Evolutionary conservation across 139 green algal species (phyloP), one percentile per base, ranked within the genome.

Genomic region (Dunaliella primolecta): DNA sequence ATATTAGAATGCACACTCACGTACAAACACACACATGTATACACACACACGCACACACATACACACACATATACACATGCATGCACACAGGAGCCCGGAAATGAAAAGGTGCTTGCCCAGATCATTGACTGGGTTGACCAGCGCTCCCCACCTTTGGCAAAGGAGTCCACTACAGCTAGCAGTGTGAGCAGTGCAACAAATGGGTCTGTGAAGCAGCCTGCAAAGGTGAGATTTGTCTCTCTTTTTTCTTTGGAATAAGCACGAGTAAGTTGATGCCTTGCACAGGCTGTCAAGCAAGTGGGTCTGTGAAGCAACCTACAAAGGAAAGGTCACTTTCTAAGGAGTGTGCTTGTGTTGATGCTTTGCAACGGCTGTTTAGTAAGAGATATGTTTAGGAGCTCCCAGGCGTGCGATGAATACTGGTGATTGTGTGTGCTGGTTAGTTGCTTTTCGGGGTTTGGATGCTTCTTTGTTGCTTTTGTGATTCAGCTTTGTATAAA

Each of bases 51-150:
- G 82, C 84, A 88, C 84, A 71, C 70, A 38, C 25, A 56, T 85
- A 0, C 25, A 82, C 27, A 15, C 37, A 64, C 46, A 15, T 64
- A 15, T 64, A 64, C 7, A 64, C 46, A 64, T 64, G 46, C 46
- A 64, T 31, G 56, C 80, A 27, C 80, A 35, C 87, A 92, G 76
- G 89, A 92, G 86, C 84, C 82, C 1, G 84, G 86, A 30, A 83
- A 92, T 75, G 86, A 92, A 77, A 80, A 83, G 1, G 84, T 87
- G 37, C 31, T 83, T 34, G n/a, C 76, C 27, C 29, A 81, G 56
- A 81, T 88, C 56, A 71, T 90, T 25, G 64, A 79, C 24, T 92
- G 86, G 83, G 71, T 84, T 2, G 77, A 33, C 72, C 72, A 78
- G 21, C 72, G 72, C 29, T 33, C 72, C 72, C n/a, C 29, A 3